These are phyloP conservation scores for Peniophora sp. DNA, from an alignment of 1,284 basidiomycete species.

Conservation along the genomic window DNA sequence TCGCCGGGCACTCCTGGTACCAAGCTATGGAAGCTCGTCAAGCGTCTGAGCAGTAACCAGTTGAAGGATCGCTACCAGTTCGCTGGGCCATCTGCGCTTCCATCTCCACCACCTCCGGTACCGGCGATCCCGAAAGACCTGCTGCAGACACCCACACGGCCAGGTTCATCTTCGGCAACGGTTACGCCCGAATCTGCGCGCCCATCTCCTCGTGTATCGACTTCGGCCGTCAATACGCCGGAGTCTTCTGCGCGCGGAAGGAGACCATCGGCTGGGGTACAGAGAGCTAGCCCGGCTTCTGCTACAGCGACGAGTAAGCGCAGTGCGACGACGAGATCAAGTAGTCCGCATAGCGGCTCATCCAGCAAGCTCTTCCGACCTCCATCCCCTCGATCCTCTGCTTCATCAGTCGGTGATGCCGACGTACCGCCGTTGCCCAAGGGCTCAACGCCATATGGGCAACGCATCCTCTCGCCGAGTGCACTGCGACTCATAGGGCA, in stretches of 20 bases:
- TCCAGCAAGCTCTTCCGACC: constrained; percentile 43
- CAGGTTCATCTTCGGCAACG: neutral
- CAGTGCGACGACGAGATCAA: neutral
- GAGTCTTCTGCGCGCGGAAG: neutral
- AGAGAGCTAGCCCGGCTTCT: too few species aligned
- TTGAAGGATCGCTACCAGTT: constrained; percentile 47
- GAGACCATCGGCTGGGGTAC: neutral
- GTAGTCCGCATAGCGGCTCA: constrained; percentile 10
- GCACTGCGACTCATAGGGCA: constrained; percentile 25
- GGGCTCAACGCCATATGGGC: too few species aligned
- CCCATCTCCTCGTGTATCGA: neutral
- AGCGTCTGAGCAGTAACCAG: constrained; percentile 56
- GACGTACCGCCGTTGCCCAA: constrained; percentile 30
- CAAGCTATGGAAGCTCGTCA: constrained; percentile 58
- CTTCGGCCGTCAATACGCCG: too few species aligned
- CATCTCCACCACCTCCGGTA: constrained; percentile 42
- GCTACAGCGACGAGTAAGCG: neutral
- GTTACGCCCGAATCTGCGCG: neutral
- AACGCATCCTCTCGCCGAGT: constrained; percentile 44
- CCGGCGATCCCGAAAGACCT: constrained; percentile 45
- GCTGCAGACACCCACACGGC: constrained; percentile 6
- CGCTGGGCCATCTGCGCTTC: constrained; percentile 6
- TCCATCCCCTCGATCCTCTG: constrained; percentile 43
- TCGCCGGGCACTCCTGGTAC: constrained; percentile 8
- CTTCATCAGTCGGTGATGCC: constrained; percentile 35